These are phyloP conservation scores for Aphanocladium album DNA, from an alignment of 2,329 filamentous ascomycete species.

Conservation along the genomic window DNA sequence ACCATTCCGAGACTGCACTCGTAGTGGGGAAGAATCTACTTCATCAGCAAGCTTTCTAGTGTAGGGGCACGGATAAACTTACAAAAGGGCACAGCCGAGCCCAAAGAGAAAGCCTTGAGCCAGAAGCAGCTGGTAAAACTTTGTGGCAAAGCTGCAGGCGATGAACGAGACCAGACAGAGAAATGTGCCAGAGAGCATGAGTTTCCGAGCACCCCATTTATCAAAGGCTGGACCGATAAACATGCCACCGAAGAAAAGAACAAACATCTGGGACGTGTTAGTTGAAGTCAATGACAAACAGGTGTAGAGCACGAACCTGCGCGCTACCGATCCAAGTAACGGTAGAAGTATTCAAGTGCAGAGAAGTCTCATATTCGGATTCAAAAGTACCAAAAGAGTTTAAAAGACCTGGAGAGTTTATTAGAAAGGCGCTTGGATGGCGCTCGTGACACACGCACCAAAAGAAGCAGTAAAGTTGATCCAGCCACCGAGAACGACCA, in stretches of 20 bases:
- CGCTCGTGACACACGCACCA: constrained; percentile 18
- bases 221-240: constrained; percentile 37
- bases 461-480: constrained; percentile 24
- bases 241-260: constrained; percentile 35
- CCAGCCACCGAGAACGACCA: constrained; percentile 28
- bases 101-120: constrained; percentile 38
- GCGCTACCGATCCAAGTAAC: constrained; percentile 39
- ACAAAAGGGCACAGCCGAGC: constrained; percentile 33
- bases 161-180: constrained; percentile 34
- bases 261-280: constrained; percentile 27
- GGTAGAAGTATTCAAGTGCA: constrained; percentile 26
- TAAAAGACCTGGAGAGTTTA: constrained; percentile 19
- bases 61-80: constrained; percentile 6
- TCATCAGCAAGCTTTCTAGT: background rate
- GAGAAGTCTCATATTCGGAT: constrained; percentile 40
- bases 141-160: constrained; percentile 24
- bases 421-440: background rate
- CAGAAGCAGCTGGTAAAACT: constrained; percentile 34
- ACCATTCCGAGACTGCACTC: constrained; percentile 27
- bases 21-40: constrained; percentile 27
- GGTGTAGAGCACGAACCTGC: constrained; percentile 17
- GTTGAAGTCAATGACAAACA: background rate
- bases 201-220: constrained; percentile 30
- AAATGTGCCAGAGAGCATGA: constrained; percentile 31
- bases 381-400: constrained; percentile 52